Percentiles rank a stretch among this genome's conserved stretches.
These are phyloP conservation scores for Hyphodiscus sp. DNA, from an alignment of 2,329 filamentous ascomycete genomes.

Conservation along the genomic window DNA sequence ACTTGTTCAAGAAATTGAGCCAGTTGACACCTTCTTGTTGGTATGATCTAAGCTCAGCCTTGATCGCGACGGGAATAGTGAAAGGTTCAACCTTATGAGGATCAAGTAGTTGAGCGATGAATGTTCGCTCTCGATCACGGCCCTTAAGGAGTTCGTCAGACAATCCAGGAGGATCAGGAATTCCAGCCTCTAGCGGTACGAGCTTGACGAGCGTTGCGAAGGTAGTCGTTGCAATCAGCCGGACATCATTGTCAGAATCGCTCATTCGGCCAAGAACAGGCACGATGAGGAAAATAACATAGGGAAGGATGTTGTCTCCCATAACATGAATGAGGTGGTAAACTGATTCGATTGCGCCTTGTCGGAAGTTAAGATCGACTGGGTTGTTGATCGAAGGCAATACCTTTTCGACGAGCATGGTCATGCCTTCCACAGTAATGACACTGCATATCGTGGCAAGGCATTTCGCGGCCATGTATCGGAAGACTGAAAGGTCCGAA, in stretches of 20 bases:
- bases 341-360: slow-evolving; percentile 90
- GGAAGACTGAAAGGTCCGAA: slow-evolving; percentile 82
- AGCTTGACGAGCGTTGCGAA: slow-evolving; percentile 97
- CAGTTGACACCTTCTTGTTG: slow-evolving; percentile 99
- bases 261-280: slow-evolving; percentile 97
- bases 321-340: slow-evolving; percentile 98
- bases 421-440: slow-evolving; percentile 92
- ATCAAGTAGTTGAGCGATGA: slow-evolving; percentile 93
- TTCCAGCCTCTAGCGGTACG: slow-evolving; percentile 92
- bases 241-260: slow-evolving; percentile 92
- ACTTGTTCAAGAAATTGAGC: slow-evolving; percentile 96
- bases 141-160: slow-evolving; percentile 84
- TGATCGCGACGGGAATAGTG: slow-evolving; percentile 90
- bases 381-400: slow-evolving; percentile 88
- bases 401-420: slow-evolving; percentile 87
- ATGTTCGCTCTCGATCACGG: slow-evolving; percentile 88
- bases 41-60: slow-evolving; percentile 91
- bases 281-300: slow-evolving; percentile 98
- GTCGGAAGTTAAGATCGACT: slow-evolving; percentile 78
- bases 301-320: slow-evolving; percentile 92
- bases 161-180: slow-evolving; percentile 89
- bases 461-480: slow-evolving; percentile 96
- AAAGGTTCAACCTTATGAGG: slow-evolving; percentile 96
- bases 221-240: slow-evolving; percentile 89
- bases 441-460: slow-evolving; percentile 96